Base-by-base conservation (phyloP, 495 filamentous ascomycete species). In the Aspergillus egyptiacus region DNA sequence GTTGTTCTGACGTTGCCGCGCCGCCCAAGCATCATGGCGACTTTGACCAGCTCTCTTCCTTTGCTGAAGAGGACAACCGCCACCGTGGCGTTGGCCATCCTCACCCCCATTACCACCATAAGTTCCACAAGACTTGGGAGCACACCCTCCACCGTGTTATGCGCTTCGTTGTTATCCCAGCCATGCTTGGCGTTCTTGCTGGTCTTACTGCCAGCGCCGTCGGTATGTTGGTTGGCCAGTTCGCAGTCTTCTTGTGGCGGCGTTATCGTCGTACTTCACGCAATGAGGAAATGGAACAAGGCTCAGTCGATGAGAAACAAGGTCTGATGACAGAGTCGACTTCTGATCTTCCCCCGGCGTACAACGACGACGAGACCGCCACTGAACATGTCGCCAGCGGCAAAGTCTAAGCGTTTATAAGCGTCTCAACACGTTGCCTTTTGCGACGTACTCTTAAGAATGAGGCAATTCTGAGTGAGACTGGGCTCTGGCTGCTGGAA, bases 181-280 rank as follows among this genome's bases (percentile, higher is more conserved):
- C 70, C 17, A 46, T 72, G 10, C 57, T 75, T 6, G 75, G 75
- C 33, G 66, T 77, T 32, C 50, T 73, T 22, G 74, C 74, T 35
- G 75, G 75, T 33, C 55, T 79, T 47, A 63, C 67, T 5, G 74
- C 75, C 31, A 72, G 71, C 45, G 72, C 70, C n/a, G 56, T 79
- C 25, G 75, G 75, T 38, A 79, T 77, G 74, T 54, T 77, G 28
- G 65, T 77, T 14, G 75, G 75, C 32, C 73, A 79, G 60, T 47
- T 65, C 13, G 63, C 73, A 24, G 63, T 77, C 18, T 77, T 71
- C 61, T 22, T 77, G 40, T 79, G 75, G 75, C 65, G 66, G 40
- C 69, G 71, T 33, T 68, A 66, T 57, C 68, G 70, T 48, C 67
- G 64, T 34, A 51, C 57, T 44, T 53, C 57, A 25, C 38, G 54